phyloP scores from a whole-genome alignment of 2,329 filamentous ascomycete species.

The Beauveria scarabaeidicola region DNA sequence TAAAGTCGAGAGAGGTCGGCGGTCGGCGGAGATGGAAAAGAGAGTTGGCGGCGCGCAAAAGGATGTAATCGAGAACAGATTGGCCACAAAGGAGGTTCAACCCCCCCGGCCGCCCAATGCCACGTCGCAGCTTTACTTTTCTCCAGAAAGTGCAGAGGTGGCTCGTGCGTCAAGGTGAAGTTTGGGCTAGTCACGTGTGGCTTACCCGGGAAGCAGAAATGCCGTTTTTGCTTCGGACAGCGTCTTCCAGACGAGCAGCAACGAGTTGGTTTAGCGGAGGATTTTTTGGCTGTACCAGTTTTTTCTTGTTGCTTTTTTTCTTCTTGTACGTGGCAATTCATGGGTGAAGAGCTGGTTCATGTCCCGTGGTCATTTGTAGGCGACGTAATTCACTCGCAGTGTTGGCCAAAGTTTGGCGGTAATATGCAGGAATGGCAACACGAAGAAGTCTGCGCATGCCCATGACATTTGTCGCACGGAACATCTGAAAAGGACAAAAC shows the following conservation, averaged over 20 bases:
- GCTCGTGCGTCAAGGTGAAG: neutral
- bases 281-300: neutral
- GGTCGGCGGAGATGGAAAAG: neutral
- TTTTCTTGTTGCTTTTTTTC: too few species aligned
- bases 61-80: conserved; percentile 5
- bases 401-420: too few species aligned
- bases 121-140: conserved; percentile 1
- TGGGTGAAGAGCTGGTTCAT: too few species aligned
- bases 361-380: too few species aligned
- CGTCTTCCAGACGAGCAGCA: too few species aligned
- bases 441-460: too few species aligned
- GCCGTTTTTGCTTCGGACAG: neutral
- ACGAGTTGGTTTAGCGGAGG: neutral
- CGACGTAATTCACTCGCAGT: too few species aligned
- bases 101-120: neutral
- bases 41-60: neutral
- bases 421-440: too few species aligned
- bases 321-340: too few species aligned
- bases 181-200: neutral
- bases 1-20: neutral
- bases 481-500: too few species aligned
- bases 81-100: conserved; percentile 11
- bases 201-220: neutral
- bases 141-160: neutral
- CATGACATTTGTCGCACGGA: too few species aligned